Base-by-base conservation (phyloP, 2,329 filamentous ascomycete species). In the Fusarium virguliforme region DNA sequence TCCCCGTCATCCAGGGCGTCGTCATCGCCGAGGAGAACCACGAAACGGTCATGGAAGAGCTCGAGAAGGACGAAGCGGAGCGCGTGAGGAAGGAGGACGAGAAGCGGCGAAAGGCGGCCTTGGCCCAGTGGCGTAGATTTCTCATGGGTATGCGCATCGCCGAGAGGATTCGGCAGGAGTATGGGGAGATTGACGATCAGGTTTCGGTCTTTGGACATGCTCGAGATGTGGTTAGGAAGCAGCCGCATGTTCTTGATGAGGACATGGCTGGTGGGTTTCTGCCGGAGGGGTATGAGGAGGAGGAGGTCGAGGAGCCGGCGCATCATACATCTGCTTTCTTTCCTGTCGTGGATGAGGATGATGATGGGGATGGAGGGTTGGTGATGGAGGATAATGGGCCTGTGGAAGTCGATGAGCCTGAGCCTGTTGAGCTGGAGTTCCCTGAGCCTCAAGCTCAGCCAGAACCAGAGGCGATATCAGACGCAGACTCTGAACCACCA, bases 1-100 rank as follows among this genome's bases (percentile, higher is more conserved):
- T 98, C 1, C 96, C 96, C 0, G 90, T 98, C 1, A 92, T 98
- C 30, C 92, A 93, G 60, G 96, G 95, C 1, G 94, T 98, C 0
- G 94, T 99, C 0, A 88, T 98, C 2, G 94, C 95, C 0, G 88
- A 90, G 68, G 95, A 97, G 80, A 87, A 97, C 72, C 89, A 93
- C 66, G 89, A 91, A 15, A 79, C 88, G 35, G 87, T 98, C 1
- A 89, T 93, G 78, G 92, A 94, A 76, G 92, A 95, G 68, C 92
- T 97, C 83, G 88, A 90, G 40, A 91, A 90, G 62, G 92, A 96
- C 67, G 92, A 94, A 72, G 89, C 87, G 6, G 94, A 97, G 79
- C 88, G 90, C 58, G 85, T 85, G 54, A 89, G 91, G 56, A 95
- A 94, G 75, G 94, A 97, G 77, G 91, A 96, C 65, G 91, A 92